Evolutionary conservation across 1,284 basidiomycete species (phyloP), one percentile per base, ranked within the genome.

Genomic region (Mixia osmundae): DNA sequence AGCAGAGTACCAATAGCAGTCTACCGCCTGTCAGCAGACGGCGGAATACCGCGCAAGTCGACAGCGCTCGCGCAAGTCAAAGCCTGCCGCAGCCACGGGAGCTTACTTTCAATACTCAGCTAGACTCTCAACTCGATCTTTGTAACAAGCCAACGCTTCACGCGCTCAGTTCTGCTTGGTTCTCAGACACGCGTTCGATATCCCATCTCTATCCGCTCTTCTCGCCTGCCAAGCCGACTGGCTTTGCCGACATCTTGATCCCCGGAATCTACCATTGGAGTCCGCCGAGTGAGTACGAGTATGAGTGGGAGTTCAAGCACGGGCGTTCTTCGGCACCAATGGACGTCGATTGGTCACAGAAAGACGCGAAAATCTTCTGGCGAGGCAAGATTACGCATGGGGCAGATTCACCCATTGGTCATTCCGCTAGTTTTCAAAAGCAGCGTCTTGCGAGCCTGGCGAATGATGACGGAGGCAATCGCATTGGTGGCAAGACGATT

Each of bases 241-340:
- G 85, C 0, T 94, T 75, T 54, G 61, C 69, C 41, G 85, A 94
- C 53, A 82, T 94, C 44, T 63, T 76, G 36, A 83, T 94, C 44
- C 85, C 85, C 0, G 82, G 76, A 46, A 82, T 91, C 55, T 89
- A 91, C 55, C 89, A 94, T 56, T 80, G 78, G 52, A 73, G 72
- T 10, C 72, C 72, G 37, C 79, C 74, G 9, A 62, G 67, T 40
- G 61, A 72, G 40, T 87, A 87, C 51, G 80, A 80, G 1, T 91
- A 91, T 47, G 85, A 75, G 1, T 85, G 76, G 72, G 80, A 91
- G 54, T 30, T 45, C 37, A 45, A 46, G 26, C 40, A 46, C 25
- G 50, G 50, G 8, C 37, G 47, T 16, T 44, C 39, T 28, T 44
- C 46, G 41, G 38, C 35, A 16, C 45, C 48, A 12, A 40, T 44